Conservation (phyloP, 345 rosid species). For the Hibiscus mutabilis region DNA sequence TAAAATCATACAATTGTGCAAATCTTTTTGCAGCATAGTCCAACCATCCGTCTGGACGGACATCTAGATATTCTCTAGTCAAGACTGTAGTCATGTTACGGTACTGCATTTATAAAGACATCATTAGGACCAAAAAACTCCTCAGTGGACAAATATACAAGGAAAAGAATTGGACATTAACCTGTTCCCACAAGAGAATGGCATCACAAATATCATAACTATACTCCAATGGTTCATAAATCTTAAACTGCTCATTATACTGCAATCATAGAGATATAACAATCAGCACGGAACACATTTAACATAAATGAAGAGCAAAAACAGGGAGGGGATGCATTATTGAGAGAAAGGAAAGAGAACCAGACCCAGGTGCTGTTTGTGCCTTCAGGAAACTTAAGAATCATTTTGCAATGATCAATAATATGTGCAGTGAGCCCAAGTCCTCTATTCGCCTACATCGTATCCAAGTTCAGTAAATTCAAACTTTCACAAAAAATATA, state of each 20-base stretch:
- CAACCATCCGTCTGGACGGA: conserved; percentile 89
- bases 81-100: conserved; percentile 95
- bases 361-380: conserved; percentile 95
- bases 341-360: conserved; percentile 11
- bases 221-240: conserved; percentile 85
- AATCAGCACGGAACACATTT: conserved; percentile 6
- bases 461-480: background rate
- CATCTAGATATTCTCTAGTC: conserved; percentile 90
- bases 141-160: conserved; percentile 3
- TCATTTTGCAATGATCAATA: conserved; percentile 69
- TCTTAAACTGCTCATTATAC: conserved; percentile 84
- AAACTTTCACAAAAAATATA: background rate
- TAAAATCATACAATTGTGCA: conserved; percentile 65
- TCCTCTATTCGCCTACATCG: conserved; percentile 71
- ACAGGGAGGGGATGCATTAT: background rate
- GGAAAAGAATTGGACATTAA: conserved; percentile 21
- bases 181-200: conserved; percentile 95
- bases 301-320: background rate
- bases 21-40: conserved; percentile 92
- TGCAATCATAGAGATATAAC: conserved; percentile 26
- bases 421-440: conserved; percentile 75
- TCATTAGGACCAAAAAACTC: conserved; percentile 17
- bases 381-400: conserved; percentile 84
- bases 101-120: conserved; percentile 50
- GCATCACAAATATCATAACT: conserved; percentile 83